Conservation (phyloP, 495 filamentous ascomycete species). For the Thozetella sp. region DNA sequence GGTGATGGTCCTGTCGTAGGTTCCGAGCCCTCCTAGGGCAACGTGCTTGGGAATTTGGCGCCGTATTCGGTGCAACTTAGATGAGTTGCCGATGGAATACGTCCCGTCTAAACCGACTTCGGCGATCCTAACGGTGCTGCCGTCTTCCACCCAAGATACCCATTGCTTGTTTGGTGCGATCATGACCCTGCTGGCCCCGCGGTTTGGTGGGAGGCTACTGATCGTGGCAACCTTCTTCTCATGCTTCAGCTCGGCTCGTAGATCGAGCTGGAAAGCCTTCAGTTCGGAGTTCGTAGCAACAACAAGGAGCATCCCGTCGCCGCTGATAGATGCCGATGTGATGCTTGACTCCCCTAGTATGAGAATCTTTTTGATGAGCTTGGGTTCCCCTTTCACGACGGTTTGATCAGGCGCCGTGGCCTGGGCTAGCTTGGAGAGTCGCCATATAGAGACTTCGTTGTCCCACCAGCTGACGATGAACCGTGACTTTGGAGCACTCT, state of each 20-base stretch:
- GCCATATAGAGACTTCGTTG: constrained; percentile 84
- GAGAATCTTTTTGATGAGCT: constrained; percentile 70
- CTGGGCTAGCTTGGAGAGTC: constrained; percentile 50
- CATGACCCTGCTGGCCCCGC: constrained; percentile 74
- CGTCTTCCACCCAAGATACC: constrained; percentile 78
- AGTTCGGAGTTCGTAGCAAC: constrained; percentile 75
- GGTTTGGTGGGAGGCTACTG: constrained; percentile 13
- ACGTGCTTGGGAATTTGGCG: constrained; percentile 57
- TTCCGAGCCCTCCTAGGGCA: constrained; percentile 69
- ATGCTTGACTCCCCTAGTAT: constrained; percentile 87
- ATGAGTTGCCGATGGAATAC: constrained; percentile 45
- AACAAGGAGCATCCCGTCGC: constrained; percentile 73
- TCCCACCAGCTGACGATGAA: constrained; percentile 94
- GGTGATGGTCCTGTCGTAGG: constrained; percentile 76
- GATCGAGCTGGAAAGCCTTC: constrained; percentile 73
- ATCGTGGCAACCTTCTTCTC: constrained; percentile 27
- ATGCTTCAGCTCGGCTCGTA: constrained; percentile 40
- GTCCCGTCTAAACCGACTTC: constrained; percentile 53
- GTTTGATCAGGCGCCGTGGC: constrained; percentile 40
- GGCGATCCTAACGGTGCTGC: constrained; percentile 78
- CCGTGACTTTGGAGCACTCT: constrained; percentile 69
- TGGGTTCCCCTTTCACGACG: constrained; percentile 44
- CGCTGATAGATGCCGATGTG: constrained; percentile 73
- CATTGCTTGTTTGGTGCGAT: constrained; percentile 72
- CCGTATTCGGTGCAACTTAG: constrained; percentile 58